Evolutionary conservation across 208 protist genomes (phyloP).

Genomic region (Trypanosoma rangeli): DNA sequence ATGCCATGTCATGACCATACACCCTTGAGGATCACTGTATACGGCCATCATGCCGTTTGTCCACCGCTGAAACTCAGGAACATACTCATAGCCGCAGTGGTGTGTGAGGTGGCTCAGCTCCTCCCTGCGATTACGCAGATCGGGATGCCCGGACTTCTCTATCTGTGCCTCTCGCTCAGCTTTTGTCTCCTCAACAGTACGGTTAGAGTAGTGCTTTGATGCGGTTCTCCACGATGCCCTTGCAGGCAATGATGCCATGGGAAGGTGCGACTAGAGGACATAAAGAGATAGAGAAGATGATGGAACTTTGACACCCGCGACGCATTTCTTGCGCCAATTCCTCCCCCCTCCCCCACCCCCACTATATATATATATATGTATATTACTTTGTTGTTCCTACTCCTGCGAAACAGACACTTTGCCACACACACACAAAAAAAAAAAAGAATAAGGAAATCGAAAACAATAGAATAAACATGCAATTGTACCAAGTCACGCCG

Average conservation of each 20-base stretch:
- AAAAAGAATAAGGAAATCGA: not conserved
- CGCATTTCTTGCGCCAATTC: constrained; percentile 23
- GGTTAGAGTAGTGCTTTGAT: constrained; percentile 86
- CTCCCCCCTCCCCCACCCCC: too few species aligned
- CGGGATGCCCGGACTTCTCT: constrained; percentile 56
- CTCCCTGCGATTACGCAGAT: constrained; percentile 83
- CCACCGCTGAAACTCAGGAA: constrained; percentile 91
- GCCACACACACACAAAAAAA: not conserved
- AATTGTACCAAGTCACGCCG: not conserved
- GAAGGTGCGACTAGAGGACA: not conserved
- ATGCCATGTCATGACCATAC: constrained; percentile 90
- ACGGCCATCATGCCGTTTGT: constrained; percentile 91
- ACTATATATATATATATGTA: too few species aligned
- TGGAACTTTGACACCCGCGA: constrained; percentile 12
- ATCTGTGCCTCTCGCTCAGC: constrained; percentile 54
- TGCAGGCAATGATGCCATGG: constrained; percentile 55
- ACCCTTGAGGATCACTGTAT: constrained; percentile 78
- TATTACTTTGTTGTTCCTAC: constrained; percentile 5
- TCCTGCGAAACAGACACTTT: not conserved
- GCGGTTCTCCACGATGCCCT: constrained; percentile 88
- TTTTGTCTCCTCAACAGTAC: constrained; percentile 77
- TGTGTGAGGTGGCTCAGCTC: constrained; percentile 83
- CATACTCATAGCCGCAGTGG: constrained; percentile 89
- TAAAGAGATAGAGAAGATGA: not conserved
- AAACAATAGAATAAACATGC: constrained; percentile 1